Evolutionary conservation across 2,329 filamentous ascomycete genomes (phyloP).

Genomic region (Emmonsia crescens): DNA sequence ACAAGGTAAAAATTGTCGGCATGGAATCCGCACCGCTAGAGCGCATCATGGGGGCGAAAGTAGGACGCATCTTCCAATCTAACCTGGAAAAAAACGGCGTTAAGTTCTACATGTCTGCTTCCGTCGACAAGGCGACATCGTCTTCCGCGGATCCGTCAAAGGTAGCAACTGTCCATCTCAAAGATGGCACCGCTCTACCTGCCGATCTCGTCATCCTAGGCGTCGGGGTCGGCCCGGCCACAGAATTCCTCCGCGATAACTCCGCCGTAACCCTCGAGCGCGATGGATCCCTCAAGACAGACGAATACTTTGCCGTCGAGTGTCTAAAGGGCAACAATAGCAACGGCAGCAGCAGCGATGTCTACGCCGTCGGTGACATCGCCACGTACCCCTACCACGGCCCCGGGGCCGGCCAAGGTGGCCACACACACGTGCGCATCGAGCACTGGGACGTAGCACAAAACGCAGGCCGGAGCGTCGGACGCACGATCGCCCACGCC

Average conservation of each 20-base stretch:
- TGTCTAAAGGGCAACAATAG: constrained; percentile 45
- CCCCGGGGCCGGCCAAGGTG: constrained; percentile 56
- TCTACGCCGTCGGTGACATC: constrained; percentile 92
- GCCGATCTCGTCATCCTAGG: constrained; percentile 88
- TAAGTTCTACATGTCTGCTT: constrained; percentile 73
- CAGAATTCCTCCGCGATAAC: constrained; percentile 68
- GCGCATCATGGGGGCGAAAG: constrained; percentile 68
- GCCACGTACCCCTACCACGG: constrained; percentile 90
- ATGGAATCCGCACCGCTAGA: constrained; percentile 81
- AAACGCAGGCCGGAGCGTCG: constrained; percentile 74
- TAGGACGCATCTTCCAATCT: constrained; percentile 71
- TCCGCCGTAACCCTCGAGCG: constrained; percentile 57
- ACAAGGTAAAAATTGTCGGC: constrained; percentile 75
- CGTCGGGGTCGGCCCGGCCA: constrained; percentile 78
- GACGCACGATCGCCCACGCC: constrained; percentile 62
- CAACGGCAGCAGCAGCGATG: constrained; percentile 44
- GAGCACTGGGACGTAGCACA: constrained; percentile 99
- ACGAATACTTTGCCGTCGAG: constrained; percentile 66
- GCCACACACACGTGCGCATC: constrained; percentile 62
- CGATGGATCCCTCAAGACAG: constrained; percentile 75
- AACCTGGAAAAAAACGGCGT: constrained; percentile 75
- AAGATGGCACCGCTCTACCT: constrained; percentile 72
- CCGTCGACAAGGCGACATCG: constrained; percentile 72
- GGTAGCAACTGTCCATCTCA: constrained; percentile 70
- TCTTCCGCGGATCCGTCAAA: constrained; percentile 55